Evolutionary conservation across 2,329 filamentous ascomycete genomes (phyloP), one percentile per base, ranked within the genome.

Genomic region (Dactylella cylindrospora): DNA sequence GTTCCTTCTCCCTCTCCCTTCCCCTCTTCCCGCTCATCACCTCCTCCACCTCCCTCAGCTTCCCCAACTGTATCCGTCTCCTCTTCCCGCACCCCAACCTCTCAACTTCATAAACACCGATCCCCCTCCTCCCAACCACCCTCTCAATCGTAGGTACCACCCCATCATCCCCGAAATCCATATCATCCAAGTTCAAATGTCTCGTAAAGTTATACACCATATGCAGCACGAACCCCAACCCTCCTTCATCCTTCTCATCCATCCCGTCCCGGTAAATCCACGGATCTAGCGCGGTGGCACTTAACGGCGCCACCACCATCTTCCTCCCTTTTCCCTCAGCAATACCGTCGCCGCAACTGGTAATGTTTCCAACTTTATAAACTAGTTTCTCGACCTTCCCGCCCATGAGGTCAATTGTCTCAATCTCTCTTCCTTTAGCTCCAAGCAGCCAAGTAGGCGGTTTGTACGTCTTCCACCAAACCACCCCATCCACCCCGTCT

Each of bases 401-500:
- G 19, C 77, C 77, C 76, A 79, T 79, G 20, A 79, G 68, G 64
- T 79, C 76, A 9, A 70, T 69, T 1, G 76, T 78, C 64, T 38
- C 45, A 4, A 65, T 23, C 1, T 49, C 44, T 8, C 19, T 69
- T 26, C 68, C 68, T 31, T 71, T 69, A 3, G 72, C 70, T 15
- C 77, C 77, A 4, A 79, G 70, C 10, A 80, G 69, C 76, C 78
- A 79, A 6, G 73, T 72, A 2, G 78, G 77, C 1, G 78, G 77
- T 6, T 76, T 76, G 66, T 80, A 80, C 2, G 78, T 79, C 65
- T 79, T 79, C 78, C 78, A 80, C 77, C 77, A 80, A 53, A 78
- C 72, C 12, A 77, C 74, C 3, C 73, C 73, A 20, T 74, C 64
- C 23, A 75, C 72, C 7, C 69, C 67, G 9, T 49, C 22, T 3